Conservation (phyloP, 2,329 filamentous ascomycete genomes). For the Ophiosphaerella narmari region DNA sequence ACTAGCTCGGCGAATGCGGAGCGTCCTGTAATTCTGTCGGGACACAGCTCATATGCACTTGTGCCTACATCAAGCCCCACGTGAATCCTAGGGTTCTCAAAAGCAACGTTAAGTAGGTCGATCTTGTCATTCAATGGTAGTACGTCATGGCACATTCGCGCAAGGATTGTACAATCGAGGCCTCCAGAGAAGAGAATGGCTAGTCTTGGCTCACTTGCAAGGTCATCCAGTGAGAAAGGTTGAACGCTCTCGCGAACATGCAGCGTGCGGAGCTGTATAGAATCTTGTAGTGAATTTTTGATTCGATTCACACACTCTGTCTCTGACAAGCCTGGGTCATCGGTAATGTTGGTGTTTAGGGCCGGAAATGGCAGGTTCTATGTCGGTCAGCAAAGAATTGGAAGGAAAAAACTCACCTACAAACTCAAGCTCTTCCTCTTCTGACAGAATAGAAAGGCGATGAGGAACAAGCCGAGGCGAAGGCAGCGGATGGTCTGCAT, state of each 20-base stretch:
- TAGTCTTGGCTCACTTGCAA: slow-evolving; percentile 54
- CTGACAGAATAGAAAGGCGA: slow-evolving; percentile 12
- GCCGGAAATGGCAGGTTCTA: slow-evolving; percentile 51
- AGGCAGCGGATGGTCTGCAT: slow-evolving; percentile 3
- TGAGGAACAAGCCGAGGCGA: slow-evolving; percentile 29
- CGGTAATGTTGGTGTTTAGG: slow-evolving; percentile 46
- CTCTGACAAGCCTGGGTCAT: slow-evolving; percentile 13
- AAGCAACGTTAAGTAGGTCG: slow-evolving; percentile 93
- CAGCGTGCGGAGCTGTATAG: slow-evolving; percentile 63
- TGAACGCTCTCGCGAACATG: slow-evolving; percentile 34
- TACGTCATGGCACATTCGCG: slow-evolving; percentile 77
- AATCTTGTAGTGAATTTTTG: slow-evolving; percentile 60
- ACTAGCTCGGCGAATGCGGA: slow-evolving; percentile 77
- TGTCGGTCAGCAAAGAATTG: slow-evolving; percentile 21
- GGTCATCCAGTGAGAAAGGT: not conserved
- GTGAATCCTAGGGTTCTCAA: slow-evolving; percentile 82
- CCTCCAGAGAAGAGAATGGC: slow-evolving; percentile 93
- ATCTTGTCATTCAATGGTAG: slow-evolving; percentile 71
- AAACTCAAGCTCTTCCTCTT: slow-evolving; percentile 21
- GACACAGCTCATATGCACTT: slow-evolving; percentile 78
- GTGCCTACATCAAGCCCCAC: slow-evolving; percentile 31
- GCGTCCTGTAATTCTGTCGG: slow-evolving; percentile 86
- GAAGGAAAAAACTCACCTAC: slow-evolving; percentile 37
- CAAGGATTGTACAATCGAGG: slow-evolving; percentile 87
- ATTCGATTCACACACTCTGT: slow-evolving; percentile 58